Evolutionary conservation across 371 early-diverging fungal species (phyloP).

Genomic region (Rhizomucor pusillus): DNA sequence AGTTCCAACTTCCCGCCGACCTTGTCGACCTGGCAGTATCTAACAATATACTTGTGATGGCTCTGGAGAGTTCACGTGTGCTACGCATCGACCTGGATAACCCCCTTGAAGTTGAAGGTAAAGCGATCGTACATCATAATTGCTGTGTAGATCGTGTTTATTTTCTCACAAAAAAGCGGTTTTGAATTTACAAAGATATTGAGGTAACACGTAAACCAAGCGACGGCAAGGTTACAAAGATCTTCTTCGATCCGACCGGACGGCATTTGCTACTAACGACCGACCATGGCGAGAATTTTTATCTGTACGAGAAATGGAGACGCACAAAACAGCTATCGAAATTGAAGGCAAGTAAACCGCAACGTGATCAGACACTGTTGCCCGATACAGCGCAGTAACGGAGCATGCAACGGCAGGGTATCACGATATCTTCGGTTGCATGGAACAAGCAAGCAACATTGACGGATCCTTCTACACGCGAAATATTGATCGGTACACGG

Average conservation of each 20-base stretch:
- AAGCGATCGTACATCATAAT: neutral
- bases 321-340: conserved; percentile 65
- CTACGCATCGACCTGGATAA: conserved; percentile 70
- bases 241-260: conserved; percentile 86
- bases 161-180: neutral
- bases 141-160: neutral
- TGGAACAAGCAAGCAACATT: conserved; percentile 77
- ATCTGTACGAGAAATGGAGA: conserved; percentile 76
- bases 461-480: conserved; percentile 64
- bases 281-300: conserved; percentile 84
- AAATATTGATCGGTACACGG: conserved; percentile 79
- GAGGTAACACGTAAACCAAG: conserved; percentile 67
- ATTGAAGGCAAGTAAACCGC: conserved; percentile 48
- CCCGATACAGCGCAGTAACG: neutral
- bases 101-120: conserved; percentile 24
- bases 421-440: conserved; percentile 80
- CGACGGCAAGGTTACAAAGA: conserved; percentile 61
- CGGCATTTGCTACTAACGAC: conserved; percentile 85
- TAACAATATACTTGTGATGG: conserved; percentile 76
- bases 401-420: conserved; percentile 47
- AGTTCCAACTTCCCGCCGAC: conserved; percentile 72
- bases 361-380: neutral
- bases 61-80: conserved; percentile 61
- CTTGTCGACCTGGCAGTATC: conserved; percentile 74
- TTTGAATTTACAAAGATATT: conserved; percentile 53